phyloP scores from a whole-genome alignment of 2,329 filamentous ascomycete species.

The Trichoderma lentiforme region DNA sequence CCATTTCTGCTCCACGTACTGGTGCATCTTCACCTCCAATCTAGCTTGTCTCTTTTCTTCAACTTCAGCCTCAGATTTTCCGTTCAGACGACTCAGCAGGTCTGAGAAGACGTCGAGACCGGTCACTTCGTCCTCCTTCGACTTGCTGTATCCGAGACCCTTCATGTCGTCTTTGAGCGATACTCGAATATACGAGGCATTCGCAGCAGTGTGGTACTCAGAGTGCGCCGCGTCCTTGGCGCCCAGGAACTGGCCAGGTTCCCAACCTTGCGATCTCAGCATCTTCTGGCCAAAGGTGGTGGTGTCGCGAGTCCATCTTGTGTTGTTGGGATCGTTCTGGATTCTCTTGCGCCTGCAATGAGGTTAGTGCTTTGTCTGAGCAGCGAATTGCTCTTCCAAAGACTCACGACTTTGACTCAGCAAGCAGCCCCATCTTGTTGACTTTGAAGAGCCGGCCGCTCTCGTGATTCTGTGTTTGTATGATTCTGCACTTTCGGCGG shows the following conservation, averaged over 20 bases:
- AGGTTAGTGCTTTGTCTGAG: conserved; percentile 17
- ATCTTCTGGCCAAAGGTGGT: conserved; percentile 86
- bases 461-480: not conserved
- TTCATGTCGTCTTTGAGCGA: conserved; percentile 86
- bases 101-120: conserved; percentile 85
- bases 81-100: conserved; percentile 83
- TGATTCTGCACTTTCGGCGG: not conserved
- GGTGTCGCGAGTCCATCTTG: conserved; percentile 81
- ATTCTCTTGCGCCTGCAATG: conserved; percentile 57
- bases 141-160: conserved; percentile 78
- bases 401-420: conserved; percentile 35
- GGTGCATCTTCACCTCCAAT: conserved; percentile 66
- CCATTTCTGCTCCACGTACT: conserved; percentile 72
- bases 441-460: not conserved
- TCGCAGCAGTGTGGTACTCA: conserved; percentile 73
- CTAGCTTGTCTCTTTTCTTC: conserved; percentile 66
- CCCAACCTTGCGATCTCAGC: conserved; percentile 85
- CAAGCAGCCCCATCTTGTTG: conserved; percentile 35
- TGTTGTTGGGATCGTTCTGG: conserved; percentile 91
- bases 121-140: conserved; percentile 72
- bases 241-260: conserved; percentile 78
- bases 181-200: conserved; percentile 80
- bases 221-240: conserved; percentile 72
- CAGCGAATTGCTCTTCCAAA: not conserved
- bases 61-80: conserved; percentile 71